Evolutionary conservation across 352 stramenopile genomes (phyloP).

Genomic region (Globisporangium nagaii): DNA sequence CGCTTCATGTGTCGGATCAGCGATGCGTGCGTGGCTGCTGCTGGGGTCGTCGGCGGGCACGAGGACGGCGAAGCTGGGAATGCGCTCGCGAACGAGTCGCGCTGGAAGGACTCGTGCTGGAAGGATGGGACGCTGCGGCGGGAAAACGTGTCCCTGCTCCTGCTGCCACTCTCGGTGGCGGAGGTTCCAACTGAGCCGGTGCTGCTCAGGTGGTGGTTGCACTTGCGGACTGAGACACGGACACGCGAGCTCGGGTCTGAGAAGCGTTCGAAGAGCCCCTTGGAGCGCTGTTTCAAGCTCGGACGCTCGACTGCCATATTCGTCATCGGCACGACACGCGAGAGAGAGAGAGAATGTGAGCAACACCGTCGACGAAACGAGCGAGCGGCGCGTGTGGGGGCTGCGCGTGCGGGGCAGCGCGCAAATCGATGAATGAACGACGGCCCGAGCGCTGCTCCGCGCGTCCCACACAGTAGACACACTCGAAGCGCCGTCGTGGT

Average conservation of each 20-base stretch:
- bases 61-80: constrained; percentile 6
- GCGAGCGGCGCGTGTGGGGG: not conserved
- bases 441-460: not conserved
- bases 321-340: too few species aligned
- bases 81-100: constrained; percentile 10
- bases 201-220: not conserved
- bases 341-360: not conserved
- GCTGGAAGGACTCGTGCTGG: not conserved
- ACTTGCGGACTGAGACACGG: constrained; percentile 1
- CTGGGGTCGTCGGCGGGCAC: not conserved
- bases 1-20: constrained; percentile 4
- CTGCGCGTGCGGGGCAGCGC: not conserved
- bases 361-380: not conserved
- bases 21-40: not conserved
- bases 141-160: not conserved
- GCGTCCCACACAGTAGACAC: too few species aligned
- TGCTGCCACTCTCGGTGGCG: constrained; percentile 3
- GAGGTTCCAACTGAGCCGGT: too few species aligned
- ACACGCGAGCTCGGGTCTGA: constrained; percentile 3
- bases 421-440: not conserved
- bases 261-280: constrained; percentile 1
- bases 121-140: constrained; percentile 1
- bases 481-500: too few species aligned
- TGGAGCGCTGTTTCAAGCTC: not conserved
- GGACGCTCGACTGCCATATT: not conserved